Conservation (phyloP, 805 yeast genomes). For the Teunomyces pallodes region DNA sequence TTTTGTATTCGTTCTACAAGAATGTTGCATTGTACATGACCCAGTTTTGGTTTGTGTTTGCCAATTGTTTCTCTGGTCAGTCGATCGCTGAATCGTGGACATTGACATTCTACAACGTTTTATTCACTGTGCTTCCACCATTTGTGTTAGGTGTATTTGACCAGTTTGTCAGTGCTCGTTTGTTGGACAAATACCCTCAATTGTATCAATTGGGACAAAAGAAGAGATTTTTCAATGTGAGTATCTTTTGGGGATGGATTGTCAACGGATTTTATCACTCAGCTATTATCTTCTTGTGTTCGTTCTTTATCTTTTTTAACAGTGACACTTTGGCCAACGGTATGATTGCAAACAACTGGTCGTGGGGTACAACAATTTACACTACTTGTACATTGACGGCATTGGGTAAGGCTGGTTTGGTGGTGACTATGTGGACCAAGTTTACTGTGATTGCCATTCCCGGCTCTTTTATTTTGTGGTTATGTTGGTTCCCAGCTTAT, state of each 20-base stretch:
- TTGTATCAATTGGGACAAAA: conserved; percentile 87
- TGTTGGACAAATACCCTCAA: conserved; percentile 89
- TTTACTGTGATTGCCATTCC: conserved; percentile 91
- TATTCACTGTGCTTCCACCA: conserved; percentile 94
- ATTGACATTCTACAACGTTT: conserved; percentile 89
- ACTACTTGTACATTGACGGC: conserved; percentile 87
- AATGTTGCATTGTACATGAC: conserved; percentile 95
- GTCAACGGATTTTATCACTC: conserved; percentile 94
- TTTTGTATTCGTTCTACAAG: conserved; percentile 91
- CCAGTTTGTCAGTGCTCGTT: conserved; percentile 88
- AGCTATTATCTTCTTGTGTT: conserved; percentile 73
- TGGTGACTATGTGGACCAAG: conserved; percentile 93
- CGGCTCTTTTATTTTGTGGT: conserved; percentile 85
- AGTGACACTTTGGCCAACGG: conserved; percentile 72
- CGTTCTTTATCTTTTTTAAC: conserved; percentile 62
- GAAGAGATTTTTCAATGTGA: conserved; percentile 84
- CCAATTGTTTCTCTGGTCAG: conserved; percentile 92
- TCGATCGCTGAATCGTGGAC: conserved; percentile 98
- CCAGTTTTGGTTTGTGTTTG: conserved; percentile 96
- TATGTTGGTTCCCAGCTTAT: conserved; percentile 82
- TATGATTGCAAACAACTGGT: conserved; percentile 80
- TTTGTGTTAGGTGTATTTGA: conserved; percentile 95
- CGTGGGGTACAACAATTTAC: conserved; percentile 89
- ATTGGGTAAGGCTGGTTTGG: conserved; percentile 90
- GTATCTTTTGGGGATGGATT: conserved; percentile 97